Evolutionary conservation across 306 rosid species (phyloP), one percentile per base, ranked within the genome.

Genomic region (Bauhinia variegata): DNA sequence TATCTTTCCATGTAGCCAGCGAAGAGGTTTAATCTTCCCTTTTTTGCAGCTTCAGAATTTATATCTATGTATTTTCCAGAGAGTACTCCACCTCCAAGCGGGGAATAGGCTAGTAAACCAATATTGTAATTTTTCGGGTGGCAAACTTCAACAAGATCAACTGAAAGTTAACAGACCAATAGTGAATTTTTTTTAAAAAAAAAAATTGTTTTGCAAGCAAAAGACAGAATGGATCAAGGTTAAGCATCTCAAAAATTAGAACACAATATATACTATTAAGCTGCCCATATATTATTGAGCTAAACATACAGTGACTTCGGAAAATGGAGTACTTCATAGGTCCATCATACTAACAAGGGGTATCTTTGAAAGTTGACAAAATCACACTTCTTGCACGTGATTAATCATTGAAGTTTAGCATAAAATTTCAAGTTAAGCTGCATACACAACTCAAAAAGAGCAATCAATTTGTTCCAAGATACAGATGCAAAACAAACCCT

Each of bases 1-100:
- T 89, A 89, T 93, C 96, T 88, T 69, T 88, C 96, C 96, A 89
- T 93, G 87, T 81, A 89, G 54, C 87, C 84, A 1, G 98, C 95
- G 74, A 93, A 88, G 75, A 86, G 93, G 63, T 78, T 88, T 12
- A 93, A 1, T 79, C 98, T 76, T 84, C 91, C 97, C 49, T 53
- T 80, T 75, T 60, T 65, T 11, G 87, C 84, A 74, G 84, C 88
- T 68, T 81, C 83, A 7, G 91, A 93, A 61, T 82, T 74, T 39
- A 12, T 36, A 71, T 90, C 92, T 66, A 90, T 67, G 69, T 93
- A 93, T 68, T 93, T 93, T 68, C 99, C 97, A 0, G 91, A 37
- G 55, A 90, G 86, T 47, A 91, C 1, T 75, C 99, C 97, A 44
- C 85, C 92, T 5, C 73, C 85, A 63, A 89, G 84, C 6, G 97